Evolutionary conservation across 768 basidiomycete species (phyloP).

Genomic region (Holtermanniella nyarrowii): DNA sequence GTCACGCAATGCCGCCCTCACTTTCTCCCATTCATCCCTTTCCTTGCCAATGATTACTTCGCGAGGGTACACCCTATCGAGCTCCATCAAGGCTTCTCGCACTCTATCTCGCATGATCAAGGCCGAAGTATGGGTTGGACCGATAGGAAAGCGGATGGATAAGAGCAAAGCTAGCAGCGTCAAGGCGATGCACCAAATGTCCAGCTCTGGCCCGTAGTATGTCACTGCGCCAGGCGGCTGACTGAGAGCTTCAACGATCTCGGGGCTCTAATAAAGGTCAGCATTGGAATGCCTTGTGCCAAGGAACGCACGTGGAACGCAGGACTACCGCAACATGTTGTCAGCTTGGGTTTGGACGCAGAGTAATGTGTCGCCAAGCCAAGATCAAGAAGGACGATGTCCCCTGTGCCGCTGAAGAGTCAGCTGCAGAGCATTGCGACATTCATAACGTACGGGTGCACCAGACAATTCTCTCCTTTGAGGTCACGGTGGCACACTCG

Average conservation of each 20-base stretch:
- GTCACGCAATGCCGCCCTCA: constrained; percentile 31
- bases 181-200: constrained; percentile 45
- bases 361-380: constrained; percentile 45
- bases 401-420: constrained; percentile 24
- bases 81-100: constrained; percentile 34
- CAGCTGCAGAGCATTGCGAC: constrained; percentile 12
- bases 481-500: constrained; percentile 40
- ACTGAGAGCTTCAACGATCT: constrained; percentile 41
- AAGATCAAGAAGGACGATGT: constrained; percentile 43
- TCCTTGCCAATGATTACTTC: constrained; percentile 16
- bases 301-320: constrained; percentile 30
- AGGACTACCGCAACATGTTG: constrained; percentile 44
- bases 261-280: constrained; percentile 39
- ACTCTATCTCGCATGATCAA: constrained; percentile 39
- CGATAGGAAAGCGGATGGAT: constrained; percentile 42
- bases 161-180: constrained; percentile 41
- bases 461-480: constrained; percentile 38
- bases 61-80: constrained; percentile 30
- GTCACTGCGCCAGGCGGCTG: constrained; percentile 39
- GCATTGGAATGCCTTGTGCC: neutral
- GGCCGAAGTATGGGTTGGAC: constrained; percentile 38
- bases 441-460: constrained; percentile 4
- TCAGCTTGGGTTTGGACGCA: constrained; percentile 40
- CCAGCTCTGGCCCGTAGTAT: constrained; percentile 45
- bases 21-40: constrained; percentile 22